phyloP scores from a whole-genome alignment of 2,329 filamentous ascomycete genomes.

The Aspergillus flavus region DNA sequence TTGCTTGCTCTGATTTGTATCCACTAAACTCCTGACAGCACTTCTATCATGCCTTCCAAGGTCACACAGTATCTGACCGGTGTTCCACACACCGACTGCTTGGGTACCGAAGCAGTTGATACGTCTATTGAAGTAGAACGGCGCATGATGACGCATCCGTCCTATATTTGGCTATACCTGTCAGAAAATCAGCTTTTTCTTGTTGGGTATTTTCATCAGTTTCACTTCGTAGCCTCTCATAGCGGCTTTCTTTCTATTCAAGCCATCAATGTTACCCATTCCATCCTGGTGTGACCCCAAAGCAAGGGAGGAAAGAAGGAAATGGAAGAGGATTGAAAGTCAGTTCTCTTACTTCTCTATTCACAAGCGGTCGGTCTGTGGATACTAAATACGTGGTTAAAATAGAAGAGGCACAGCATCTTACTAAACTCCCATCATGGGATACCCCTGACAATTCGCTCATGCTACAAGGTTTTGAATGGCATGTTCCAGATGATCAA shows the following conservation, averaged over 20 bases:
- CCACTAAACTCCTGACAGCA: not conserved
- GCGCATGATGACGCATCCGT: not conserved
- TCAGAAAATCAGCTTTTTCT: not conserved
- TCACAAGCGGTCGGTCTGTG: not conserved
- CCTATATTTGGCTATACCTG: not conserved
- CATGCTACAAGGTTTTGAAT: conserved; percentile 73
- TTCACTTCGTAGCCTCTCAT: not conserved
- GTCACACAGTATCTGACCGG: conserved; percentile 4
- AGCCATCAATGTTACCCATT: conserved; percentile 13
- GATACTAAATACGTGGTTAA: conserved; percentile 1
- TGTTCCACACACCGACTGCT: conserved; percentile 3
- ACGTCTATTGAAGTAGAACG: conserved; percentile 3
- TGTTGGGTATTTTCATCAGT: not conserved
- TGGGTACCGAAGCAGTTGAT: conserved; percentile 2
- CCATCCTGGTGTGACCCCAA: conserved; percentile 14
- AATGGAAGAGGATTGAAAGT: conserved; percentile 31
- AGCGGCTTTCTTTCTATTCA: not conserved
- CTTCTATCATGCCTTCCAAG: not conserved
- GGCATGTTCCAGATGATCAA: conserved; percentile 66
- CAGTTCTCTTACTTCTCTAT: not conserved
- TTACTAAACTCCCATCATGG: conserved; percentile 36
- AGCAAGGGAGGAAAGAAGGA: conserved; percentile 16
- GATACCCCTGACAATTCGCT: conserved; percentile 43
- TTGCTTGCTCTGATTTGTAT: not conserved
- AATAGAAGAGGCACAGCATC: conserved; percentile 26